A percentile compares a stretch with the other conserved stretches of the same genome.
Evolutionary conservation across 2,329 filamentous ascomycete genomes (phyloP).

Genomic region (Epichloe gansuensis): DNA sequence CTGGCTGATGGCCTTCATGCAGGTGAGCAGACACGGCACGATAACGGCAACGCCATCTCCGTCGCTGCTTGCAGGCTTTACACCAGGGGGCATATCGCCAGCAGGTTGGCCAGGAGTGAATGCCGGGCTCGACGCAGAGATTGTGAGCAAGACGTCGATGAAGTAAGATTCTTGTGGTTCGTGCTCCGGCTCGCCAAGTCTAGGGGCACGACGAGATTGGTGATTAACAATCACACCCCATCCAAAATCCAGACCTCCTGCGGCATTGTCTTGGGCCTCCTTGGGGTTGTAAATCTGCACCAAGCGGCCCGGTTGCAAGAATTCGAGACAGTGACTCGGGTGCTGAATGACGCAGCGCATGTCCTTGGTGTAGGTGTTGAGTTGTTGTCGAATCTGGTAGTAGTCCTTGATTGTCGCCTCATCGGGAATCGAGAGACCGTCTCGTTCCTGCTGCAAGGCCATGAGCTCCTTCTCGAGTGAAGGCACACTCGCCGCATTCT

Average conservation of each 20-base stretch:
- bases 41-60: conserved; percentile 19
- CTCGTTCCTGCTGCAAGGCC: conserved; percentile 63
- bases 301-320: conserved; percentile 76
- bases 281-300: conserved; percentile 69
- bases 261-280: conserved; percentile 28
- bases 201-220: conserved; percentile 50
- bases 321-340: conserved; percentile 74
- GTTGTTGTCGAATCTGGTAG: conserved; percentile 75
- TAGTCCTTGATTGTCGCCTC: conserved; percentile 88
- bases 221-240: conserved; percentile 86
- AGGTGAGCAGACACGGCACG: conserved; percentile 76
- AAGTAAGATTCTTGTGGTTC: conserved; percentile 67
- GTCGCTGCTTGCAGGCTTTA: conserved; percentile 27
- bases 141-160: conserved; percentile 65
- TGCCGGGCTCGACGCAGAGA: conserved; percentile 38
- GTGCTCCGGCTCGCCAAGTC: conserved; percentile 55
- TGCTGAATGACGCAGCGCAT: conserved; percentile 89
- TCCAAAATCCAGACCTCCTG: conserved; percentile 56
- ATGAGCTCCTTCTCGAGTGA: conserved; percentile 72
- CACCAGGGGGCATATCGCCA: conserved; percentile 46
- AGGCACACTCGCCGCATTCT: conserved; percentile 82
- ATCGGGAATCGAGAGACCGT: conserved; percentile 66
- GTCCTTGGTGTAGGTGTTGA: conserved; percentile 73
- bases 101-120: conserved; percentile 25
- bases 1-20: conserved; percentile 73